phyloP scores from a whole-genome alignment of 1,284 basidiomycete species.

The Leccinum pachyderme region DNA sequence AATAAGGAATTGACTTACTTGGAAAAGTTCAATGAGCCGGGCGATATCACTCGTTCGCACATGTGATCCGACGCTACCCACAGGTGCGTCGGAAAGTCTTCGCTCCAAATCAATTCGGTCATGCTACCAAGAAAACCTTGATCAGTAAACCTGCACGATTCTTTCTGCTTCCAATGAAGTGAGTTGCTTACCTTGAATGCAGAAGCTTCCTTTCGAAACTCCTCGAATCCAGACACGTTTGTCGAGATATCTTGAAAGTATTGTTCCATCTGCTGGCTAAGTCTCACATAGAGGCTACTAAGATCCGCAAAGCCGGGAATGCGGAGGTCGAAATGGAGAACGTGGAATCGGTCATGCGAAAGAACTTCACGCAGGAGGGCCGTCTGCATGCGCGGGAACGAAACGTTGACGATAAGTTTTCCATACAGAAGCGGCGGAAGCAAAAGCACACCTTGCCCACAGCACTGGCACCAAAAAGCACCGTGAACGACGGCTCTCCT shows the following conservation, averaged over 20 bases:
- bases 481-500: constrained; percentile 73
- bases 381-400: constrained; percentile 44
- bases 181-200: constrained; percentile 62
- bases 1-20: constrained; percentile 39
- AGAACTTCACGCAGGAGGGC: constrained; percentile 75
- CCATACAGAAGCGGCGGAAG: background rate
- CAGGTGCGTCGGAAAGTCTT: constrained; percentile 45
- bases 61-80: constrained; percentile 36
- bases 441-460: constrained; percentile 62
- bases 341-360: constrained; percentile 64
- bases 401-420: constrained; percentile 5
- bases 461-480: constrained; percentile 78
- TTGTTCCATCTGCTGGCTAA: constrained; percentile 77
- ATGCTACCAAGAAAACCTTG: constrained; percentile 43
- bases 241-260: constrained; percentile 67
- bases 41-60: constrained; percentile 78
- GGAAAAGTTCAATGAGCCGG: constrained; percentile 81
- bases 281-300: constrained; percentile 67
- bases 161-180: background rate
- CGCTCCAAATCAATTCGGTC: constrained; percentile 71
- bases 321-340: constrained; percentile 79
- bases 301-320: constrained; percentile 83
- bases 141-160: constrained; percentile 5
- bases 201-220: constrained; percentile 71
- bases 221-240: constrained; percentile 65